Base-by-base conservation (phyloP, 148 eudicot species). In the Selenicereus undatus region DNA sequence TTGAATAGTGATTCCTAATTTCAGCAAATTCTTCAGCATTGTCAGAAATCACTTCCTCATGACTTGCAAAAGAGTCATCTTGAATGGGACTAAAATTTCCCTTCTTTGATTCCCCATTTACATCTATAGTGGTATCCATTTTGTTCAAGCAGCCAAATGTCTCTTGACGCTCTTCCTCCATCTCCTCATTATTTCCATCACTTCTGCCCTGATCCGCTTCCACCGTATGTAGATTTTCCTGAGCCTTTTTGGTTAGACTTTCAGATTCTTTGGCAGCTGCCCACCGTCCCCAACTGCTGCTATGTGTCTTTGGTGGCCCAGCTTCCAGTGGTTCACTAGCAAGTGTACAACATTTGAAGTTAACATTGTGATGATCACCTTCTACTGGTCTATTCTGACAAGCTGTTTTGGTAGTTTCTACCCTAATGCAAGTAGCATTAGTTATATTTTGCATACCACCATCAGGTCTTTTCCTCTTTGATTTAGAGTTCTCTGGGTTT, bases 391-490 rank as follows among this genome's bases (percentile, higher is more conserved):
- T 43, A 12, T 14, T 58, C 52, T 69, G 74, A 66, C 21, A 16
- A 48, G 9, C 45, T 69, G 16, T 27, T 48, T n/a, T 12, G 12
- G 5, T 50, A 32, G 22, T 69, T 50, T 74, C 74, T 11, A 64
- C 74, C 62, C 43, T 36, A 29, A 20, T 7, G 29, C 50, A 21
- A 51, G 24, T 65, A 78, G 36, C 18, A 35, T 20, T 29, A 70
- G 74, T 70, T 42, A 30, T 50, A 48, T 35, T 24, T 51, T 73
- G 21, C 32, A 29, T 54, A 43, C 71, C 43, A 42, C 77, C 42
- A 29, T 82, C 79, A 21, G 71, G 60, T 73, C 75, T 80, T 84
- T 83, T 84, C 43, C 77, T 11, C 79, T 81, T 43, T 27, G 52
- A 77, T 78, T 39, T 22, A 36, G 27, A 66, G 24, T 13, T 39